A percentile compares a stretch with the other conserved stretches of the same genome.
phyloP scores from a whole-genome alignment of 495 filamentous ascomycete species.

The Aspergillus indologenus region DNA sequence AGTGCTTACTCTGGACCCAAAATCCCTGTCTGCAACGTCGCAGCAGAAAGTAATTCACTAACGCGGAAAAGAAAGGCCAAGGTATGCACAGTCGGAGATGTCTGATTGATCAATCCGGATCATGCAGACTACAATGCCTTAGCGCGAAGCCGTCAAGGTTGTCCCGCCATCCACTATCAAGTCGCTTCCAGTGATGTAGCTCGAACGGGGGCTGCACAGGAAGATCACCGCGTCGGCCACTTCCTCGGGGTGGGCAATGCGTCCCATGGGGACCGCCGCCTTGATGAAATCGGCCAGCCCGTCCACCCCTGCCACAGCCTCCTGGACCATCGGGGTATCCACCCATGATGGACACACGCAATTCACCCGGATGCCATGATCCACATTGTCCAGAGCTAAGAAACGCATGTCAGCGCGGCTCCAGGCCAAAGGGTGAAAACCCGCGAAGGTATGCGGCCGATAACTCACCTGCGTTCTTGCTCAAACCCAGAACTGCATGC shows the following conservation, averaged over 20 bases:
- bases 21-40: too few relatives aligned
- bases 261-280: slow-evolving; percentile 27
- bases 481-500: slow-evolving; percentile 43
- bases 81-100: too few relatives aligned
- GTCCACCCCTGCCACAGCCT: slow-evolving; percentile 20
- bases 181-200: slow-evolving; percentile 30
- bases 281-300: slow-evolving; percentile 17
- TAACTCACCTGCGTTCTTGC: slow-evolving; percentile 7
- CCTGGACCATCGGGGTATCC: slow-evolving; percentile 37
- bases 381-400: slow-evolving; percentile 24
- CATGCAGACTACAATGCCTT: too few relatives aligned
- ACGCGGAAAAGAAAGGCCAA: too few relatives aligned
- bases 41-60: too few relatives aligned
- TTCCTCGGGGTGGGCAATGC: slow-evolving; percentile 38
- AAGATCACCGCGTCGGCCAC: slow-evolving; percentile 43
- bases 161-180: slow-evolving; percentile 26
- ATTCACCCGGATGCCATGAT: slow-evolving; percentile 41
- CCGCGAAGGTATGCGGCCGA: background rate
- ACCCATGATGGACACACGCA: slow-evolving; percentile 42
- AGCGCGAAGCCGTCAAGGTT: background rate
- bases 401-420: slow-evolving; percentile 20
- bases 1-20: too few relatives aligned
- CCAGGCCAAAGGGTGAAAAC: slow-evolving; percentile 11
- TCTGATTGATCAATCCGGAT: too few relatives aligned
- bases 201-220: slow-evolving; percentile 38